Evolutionary conservation across 306 rosid genomes (phyloP), one percentile per base, ranked within the genome.

Genomic region (Parietaria judaica): DNA sequence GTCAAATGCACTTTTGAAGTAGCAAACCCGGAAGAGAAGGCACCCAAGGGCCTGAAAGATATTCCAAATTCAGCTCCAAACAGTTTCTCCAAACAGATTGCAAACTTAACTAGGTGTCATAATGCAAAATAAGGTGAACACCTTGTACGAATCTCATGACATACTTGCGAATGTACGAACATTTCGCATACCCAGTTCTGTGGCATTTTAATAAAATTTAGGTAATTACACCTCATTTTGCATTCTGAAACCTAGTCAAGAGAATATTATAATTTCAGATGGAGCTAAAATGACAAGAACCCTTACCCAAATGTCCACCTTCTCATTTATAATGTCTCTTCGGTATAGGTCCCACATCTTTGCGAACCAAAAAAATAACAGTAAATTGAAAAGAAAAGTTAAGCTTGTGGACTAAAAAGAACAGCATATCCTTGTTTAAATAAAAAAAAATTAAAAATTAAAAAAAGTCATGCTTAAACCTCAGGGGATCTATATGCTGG

Each of bases 401-500:
- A 23, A 23, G 2, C 31, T 23, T 23, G 31, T 23, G 31, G 31
- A 23, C 31, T 0, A 23, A 66, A 54, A 39, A 38, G 36, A 5
- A 41, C 45, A 41, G 45, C 45, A 41, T 41, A 5, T 41, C 6
- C 9, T 41, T 36, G 48, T n/a, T 48, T 47, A 68, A 48, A 67
- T 50, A 51, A 67, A 56, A 39, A n/a, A 23, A 23, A 23, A 23
- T 23, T 0, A 23, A 23, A 23, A 23, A 23, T 23, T 0, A 23
- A 23, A 23, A 23, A 23, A 23, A 23, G 31, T 61, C 50, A 38
- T 31, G 14, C 52, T 64, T 35, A 69, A 54, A 84, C 99, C 96
- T 92, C 99, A 1, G 99, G 96, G 53, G 98, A 77, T 74, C 99
- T 84, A 70, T 92, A 92, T 59, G 99, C 99, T 12, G 99, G 99